Conservation (phyloP, 345 rosid genomes). For the Erysimum cheiranthoides region DNA sequence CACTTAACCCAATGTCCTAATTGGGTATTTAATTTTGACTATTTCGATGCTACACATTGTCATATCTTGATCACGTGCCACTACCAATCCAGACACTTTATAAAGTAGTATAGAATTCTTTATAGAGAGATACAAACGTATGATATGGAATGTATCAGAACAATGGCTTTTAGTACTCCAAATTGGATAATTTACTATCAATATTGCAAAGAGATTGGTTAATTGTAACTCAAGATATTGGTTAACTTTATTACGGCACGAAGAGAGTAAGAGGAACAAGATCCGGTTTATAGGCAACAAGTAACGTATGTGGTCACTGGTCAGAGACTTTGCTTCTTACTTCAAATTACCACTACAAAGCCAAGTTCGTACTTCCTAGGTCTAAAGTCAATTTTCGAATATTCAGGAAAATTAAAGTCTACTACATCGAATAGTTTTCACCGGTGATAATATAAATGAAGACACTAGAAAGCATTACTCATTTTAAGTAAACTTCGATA, state of each 20-base stretch:
- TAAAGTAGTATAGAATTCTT: no score
- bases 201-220: not conserved
- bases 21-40: no score
- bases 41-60: slow-evolving; percentile 25
- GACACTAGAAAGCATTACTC: not conserved
- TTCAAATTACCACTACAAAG: slow-evolving; percentile 25
- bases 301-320: slow-evolving; percentile 27
- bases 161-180: not conserved
- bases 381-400: not conserved
- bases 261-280: slow-evolving; percentile 35
- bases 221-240: slow-evolving; percentile 22
- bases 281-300: slow-evolving; percentile 41
- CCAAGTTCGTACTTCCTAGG: slow-evolving; percentile 14
- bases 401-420: not conserved
- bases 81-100: slow-evolving; percentile 11
- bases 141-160: not conserved
- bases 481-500: not conserved
- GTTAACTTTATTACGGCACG: no score
- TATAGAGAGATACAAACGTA: not conserved
- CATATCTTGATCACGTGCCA: slow-evolving; percentile 43
- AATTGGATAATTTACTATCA: not conserved
- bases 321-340: slow-evolving; percentile 45
- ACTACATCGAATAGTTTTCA: not conserved
- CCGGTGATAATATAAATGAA: not conserved
- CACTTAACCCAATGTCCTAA: slow-evolving; percentile 33